phyloP scores from a whole-genome alignment of 192 early-diverging fungal genomes.

The Backusella macrospora region DNA sequence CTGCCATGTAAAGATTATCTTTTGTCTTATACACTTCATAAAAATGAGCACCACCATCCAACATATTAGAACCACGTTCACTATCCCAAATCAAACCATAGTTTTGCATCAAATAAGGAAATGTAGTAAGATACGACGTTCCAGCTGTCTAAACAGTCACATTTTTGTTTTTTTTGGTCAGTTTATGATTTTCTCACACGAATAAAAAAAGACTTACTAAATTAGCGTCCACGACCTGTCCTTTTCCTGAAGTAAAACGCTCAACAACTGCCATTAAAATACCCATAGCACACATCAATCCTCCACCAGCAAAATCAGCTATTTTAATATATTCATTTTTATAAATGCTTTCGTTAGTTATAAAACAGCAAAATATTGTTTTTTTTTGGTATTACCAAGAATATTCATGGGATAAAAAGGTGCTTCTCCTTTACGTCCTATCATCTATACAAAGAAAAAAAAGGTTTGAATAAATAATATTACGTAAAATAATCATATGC shows the following conservation, averaged over 20 bases:
- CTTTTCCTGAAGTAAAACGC: constrained; percentile 58
- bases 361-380: neutral
- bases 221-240: constrained; percentile 66
- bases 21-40: constrained; percentile 71
- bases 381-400: constrained; percentile 13
- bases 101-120: constrained; percentile 63
- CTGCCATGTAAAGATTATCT: constrained; percentile 64
- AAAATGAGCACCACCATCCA: constrained; percentile 71
- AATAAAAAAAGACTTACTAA: constrained; percentile 42
- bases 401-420: constrained; percentile 52
- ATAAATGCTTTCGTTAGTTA: neutral
- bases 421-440: constrained; percentile 47
- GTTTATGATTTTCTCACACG: neutral
- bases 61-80: constrained; percentile 57
- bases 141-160: constrained; percentile 43
- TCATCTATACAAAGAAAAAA: constrained; percentile 35
- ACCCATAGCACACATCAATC: constrained; percentile 64
- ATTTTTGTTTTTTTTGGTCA: neutral
- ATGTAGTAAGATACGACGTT: constrained; percentile 59
- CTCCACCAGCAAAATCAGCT: constrained; percentile 73
- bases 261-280: constrained; percentile 66
- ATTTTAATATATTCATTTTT: constrained; percentile 16
- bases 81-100: constrained; percentile 51
- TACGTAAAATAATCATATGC: constrained; percentile 12
- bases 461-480: neutral